A percentile compares a stretch with the other conserved stretches of the same genome.
These are phyloP conservation scores for Fraxinus angustifolia DNA, from an alignment of 305 asterid species.

Conservation along the genomic window DNA sequence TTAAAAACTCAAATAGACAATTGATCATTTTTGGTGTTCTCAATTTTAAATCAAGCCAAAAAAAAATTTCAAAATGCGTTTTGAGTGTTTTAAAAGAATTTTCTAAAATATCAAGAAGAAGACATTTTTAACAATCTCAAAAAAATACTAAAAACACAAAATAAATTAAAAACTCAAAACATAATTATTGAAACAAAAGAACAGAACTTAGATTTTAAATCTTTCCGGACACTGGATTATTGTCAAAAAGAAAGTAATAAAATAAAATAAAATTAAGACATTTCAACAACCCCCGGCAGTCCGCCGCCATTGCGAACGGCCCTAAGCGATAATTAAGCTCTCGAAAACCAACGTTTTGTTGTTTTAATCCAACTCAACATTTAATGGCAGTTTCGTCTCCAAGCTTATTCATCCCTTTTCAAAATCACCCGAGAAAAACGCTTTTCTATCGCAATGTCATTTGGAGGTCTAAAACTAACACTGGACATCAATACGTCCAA, in stretches of 20 bases:
- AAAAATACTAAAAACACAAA: too few relatives aligned
- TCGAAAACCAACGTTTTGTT: neutral
- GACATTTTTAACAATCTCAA: too few relatives aligned
- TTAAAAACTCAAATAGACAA: too few relatives aligned
- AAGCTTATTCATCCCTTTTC: constrained; percentile 32
- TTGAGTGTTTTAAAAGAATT: too few relatives aligned
- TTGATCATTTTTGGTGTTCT: too few relatives aligned
- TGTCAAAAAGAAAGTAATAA: neutral
- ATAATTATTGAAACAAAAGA: too few relatives aligned
- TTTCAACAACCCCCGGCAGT: constrained; percentile 9
- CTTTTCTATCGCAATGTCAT: constrained; percentile 11
- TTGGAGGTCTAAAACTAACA: constrained; percentile 23
- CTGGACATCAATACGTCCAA: neutral
- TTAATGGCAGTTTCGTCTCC: constrained; percentile 49
- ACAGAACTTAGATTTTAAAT: too few relatives aligned
- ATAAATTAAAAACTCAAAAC: too few relatives aligned
- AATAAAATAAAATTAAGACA: neutral
- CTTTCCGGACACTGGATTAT: too few relatives aligned
- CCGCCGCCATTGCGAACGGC: constrained; percentile 18
- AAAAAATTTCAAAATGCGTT: too few relatives aligned
- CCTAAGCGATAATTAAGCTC: neutral
- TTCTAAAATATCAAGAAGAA: too few relatives aligned
- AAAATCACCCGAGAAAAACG: constrained; percentile 14
- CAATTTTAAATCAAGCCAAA: too few relatives aligned
- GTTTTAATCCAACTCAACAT: neutral